Percentiles rank a stretch among this genome's conserved stretches.
Evolutionary conservation across 1,139 yeast species (phyloP).

Genomic region (Yamadazyma diospyri): DNA sequence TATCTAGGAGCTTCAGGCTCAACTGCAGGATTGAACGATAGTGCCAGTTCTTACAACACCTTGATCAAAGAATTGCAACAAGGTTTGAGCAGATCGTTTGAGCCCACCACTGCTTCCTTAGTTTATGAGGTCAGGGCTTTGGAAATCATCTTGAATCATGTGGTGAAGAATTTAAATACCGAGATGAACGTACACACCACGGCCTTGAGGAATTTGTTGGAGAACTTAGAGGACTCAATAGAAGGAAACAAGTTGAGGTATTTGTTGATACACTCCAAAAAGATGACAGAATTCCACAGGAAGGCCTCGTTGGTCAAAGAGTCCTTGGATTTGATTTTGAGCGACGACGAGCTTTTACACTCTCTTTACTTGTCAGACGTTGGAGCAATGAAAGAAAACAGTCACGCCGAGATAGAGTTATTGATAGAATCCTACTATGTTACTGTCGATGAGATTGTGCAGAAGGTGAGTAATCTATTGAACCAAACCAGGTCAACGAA

Average conservation of each 20-base stretch:
- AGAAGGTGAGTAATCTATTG: conserved; percentile 38
- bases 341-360: conserved; percentile 41
- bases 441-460: conserved; percentile 45
- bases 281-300: conserved; percentile 43
- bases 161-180: conserved; percentile 34
- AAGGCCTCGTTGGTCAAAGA: conserved; percentile 40
- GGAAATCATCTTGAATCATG: conserved; percentile 41
- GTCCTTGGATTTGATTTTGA: conserved; percentile 36
- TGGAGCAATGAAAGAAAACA: conserved; percentile 23
- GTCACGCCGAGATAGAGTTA: conserved; percentile 44
- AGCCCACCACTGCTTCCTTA: conserved; percentile 18
- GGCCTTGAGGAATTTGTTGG: conserved; percentile 33
- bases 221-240: conserved; percentile 38
- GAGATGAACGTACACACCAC: conserved; percentile 45
- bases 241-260: conserved; percentile 39
- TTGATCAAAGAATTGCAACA: conserved; percentile 32
- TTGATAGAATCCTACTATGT: conserved; percentile 43
- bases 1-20: conserved; percentile 6
- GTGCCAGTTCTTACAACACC: conserved; percentile 31
- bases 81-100: conserved; percentile 21
- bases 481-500: conserved; percentile 45
- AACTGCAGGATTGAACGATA: conserved; percentile 29
- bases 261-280: conserved; percentile 41
- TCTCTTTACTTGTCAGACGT: conserved; percentile 36
- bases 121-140: conserved; percentile 46